phyloP scores from a whole-genome alignment of 2,329 filamentous ascomycete genomes.

The Cladosporium oxysporum region DNA sequence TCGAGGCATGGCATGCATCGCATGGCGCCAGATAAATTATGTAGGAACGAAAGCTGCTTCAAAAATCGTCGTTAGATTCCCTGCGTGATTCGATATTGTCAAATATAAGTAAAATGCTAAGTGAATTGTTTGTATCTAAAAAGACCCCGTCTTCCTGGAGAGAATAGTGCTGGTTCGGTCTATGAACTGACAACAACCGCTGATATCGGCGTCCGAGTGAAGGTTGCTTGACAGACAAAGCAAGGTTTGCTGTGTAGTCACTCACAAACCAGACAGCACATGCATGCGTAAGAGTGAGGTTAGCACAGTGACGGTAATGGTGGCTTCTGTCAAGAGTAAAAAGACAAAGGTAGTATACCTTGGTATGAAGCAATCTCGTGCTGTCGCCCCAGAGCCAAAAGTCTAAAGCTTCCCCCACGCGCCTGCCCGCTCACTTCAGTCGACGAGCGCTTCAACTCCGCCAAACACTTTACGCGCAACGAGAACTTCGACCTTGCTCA shows the following conservation, averaged over 20 bases:
- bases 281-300: not conserved
- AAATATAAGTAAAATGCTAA: not conserved
- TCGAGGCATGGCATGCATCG: slow-evolving; percentile 16
- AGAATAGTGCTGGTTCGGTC: not conserved
- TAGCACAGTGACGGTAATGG: not conserved
- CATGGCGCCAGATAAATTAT: slow-evolving; percentile 25
- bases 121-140: not conserved
- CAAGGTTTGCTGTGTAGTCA: not conserved
- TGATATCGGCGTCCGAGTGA: not conserved
- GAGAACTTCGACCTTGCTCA: not conserved
- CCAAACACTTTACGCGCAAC: not conserved
- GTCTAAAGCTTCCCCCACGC: not conserved
- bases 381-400: not conserved
- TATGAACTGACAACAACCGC: not conserved
- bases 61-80: not conserved
- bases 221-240: not conserved
- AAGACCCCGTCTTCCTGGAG: not conserved
- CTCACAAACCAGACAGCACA: not conserved
- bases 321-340: not conserved
- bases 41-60: slow-evolving; percentile 20
- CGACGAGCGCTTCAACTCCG: slow-evolving; percentile 20
- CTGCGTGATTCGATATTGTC: not conserved
- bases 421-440: slow-evolving; percentile 7
- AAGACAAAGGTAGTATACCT: not conserved
- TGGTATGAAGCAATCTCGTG: not conserved